Conservation (phyloP, 306 rosid genomes). For the Malus fusca region DNA sequence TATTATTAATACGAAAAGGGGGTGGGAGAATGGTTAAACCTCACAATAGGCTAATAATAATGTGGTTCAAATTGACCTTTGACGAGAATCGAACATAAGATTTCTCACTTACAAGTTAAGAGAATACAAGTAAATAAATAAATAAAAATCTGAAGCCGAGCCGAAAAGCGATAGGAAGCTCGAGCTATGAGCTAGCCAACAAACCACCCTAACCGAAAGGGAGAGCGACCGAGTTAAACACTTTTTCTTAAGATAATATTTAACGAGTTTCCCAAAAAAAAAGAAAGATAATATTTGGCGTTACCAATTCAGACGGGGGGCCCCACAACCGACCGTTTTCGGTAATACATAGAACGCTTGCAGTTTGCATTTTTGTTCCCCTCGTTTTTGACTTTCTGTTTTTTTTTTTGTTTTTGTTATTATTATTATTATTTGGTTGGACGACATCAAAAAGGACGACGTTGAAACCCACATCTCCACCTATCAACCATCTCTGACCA, state of each 20-base stretch:
- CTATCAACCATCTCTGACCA: background rate
- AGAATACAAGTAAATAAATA: no score
- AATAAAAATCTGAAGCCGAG: background rate
- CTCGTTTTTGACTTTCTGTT: conserved; percentile 5
- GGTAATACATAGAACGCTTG: background rate
- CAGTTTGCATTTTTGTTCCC: background rate
- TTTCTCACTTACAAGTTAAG: no score
- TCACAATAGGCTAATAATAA: no score
- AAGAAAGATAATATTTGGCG: background rate
- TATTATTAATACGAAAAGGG: no score
- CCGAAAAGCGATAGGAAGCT: background rate
- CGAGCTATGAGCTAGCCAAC: background rate
- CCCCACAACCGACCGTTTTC: background rate
- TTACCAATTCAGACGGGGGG: background rate
- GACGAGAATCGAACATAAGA: no score
- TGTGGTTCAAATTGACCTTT: no score
- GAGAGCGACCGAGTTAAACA: background rate
- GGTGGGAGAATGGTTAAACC: no score
- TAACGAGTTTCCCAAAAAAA: background rate
- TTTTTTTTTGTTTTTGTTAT: no score
- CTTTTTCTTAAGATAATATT: background rate
- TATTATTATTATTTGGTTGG: background rate
- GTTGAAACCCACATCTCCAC: conserved; percentile 1
- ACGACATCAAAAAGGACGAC: background rate
- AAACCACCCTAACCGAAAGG: background rate